These are phyloP conservation scores for Astragalus membranaceus DNA, from an alignment of 306 rosid species.

Conservation along the genomic window DNA sequence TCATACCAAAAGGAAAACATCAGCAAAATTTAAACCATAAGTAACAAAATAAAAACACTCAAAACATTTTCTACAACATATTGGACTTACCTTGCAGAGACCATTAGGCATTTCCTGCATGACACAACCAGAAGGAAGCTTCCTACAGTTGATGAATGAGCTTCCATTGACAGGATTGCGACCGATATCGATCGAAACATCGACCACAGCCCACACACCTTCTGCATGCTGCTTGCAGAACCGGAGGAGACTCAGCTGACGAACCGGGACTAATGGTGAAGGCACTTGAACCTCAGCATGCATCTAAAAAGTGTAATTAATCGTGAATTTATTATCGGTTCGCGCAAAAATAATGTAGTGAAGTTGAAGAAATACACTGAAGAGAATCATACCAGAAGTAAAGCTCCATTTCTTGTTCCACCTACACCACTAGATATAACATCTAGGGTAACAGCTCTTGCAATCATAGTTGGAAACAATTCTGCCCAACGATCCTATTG, in stretches of 20 bases:
- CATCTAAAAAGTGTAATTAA: constrained; percentile 41
- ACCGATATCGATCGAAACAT: constrained; percentile 52
- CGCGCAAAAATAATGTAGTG: background rate
- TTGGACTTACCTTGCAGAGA: constrained; percentile 53
- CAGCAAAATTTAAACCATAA: background rate
- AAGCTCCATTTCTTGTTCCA: constrained; percentile 60
- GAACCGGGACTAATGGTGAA: constrained; percentile 75
- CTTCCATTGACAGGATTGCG: constrained; percentile 26
- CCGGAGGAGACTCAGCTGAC: constrained; percentile 61
- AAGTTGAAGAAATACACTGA: background rate
- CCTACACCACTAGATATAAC: constrained; percentile 43
- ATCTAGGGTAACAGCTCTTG: constrained; percentile 52
- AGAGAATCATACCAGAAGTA: constrained; percentile 54
- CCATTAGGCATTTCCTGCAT: constrained; percentile 75
- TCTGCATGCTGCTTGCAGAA: constrained; percentile 73
- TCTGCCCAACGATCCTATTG: constrained; percentile 74
- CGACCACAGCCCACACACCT: constrained; percentile 84
- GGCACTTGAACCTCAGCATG: constrained; percentile 74
- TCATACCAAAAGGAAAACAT: background rate
- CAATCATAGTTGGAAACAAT: constrained; percentile 63
- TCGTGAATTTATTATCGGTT: background rate
- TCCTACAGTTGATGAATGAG: constrained; percentile 40
- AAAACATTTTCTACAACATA: background rate
- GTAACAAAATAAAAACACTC: background rate
- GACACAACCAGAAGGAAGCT: constrained; percentile 87